Base-by-base conservation (phyloP, 2,329 filamentous ascomycete species). In the Epichloe coenophiala region DNA sequence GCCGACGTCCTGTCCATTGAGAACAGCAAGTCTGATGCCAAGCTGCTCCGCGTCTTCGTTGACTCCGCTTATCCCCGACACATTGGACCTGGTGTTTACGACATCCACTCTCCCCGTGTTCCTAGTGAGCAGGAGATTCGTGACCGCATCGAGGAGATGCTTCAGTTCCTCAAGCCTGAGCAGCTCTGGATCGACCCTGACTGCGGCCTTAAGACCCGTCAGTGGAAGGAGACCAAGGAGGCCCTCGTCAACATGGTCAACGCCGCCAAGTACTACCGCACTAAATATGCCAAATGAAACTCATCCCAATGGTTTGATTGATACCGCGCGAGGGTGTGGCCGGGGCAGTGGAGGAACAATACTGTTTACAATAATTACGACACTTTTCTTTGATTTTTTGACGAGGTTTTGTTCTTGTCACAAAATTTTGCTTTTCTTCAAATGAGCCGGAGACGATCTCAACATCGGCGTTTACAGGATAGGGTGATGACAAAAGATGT, bases 161-260 rank as follows among this genome's bases (percentile, higher is more conserved):
- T 98, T 59, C 79, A 86, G 74, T 90, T 88, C 80, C 86, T 97
- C 73, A 91, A 89, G 80, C 90, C 90, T 53, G 89, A 96, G 66
- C 93, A 98, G 81, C 88, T 98, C 69, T 98, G 93, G 93, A 88
- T 97, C 76, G 91, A 98, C 80, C 93, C 93, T 61, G 93, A 98
- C 78, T 98, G 93, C 68, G 93, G 93, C 78, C 83, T 98, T 54
- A 98, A 98, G 88, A 98, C 93, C 62, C 87, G 93, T 63, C 86
- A 95, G 77, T 97, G 93, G 91, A 82, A 86, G 72, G 91, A 98
- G 83, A 95, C 90, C 72, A 97, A 96, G 85, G 88, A 88, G 67
- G 88, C 91, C 53, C 76, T 98, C 67, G 76, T 75, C 76, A 95
- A 96, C 84, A 86, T 98, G 88, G 91, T 98, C 73, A 90, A 91